Evolutionary conservation across 768 basidiomycete species (phyloP), one percentile per base, ranked within the genome.

Genomic region (Stropharia rugosoannulata): DNA sequence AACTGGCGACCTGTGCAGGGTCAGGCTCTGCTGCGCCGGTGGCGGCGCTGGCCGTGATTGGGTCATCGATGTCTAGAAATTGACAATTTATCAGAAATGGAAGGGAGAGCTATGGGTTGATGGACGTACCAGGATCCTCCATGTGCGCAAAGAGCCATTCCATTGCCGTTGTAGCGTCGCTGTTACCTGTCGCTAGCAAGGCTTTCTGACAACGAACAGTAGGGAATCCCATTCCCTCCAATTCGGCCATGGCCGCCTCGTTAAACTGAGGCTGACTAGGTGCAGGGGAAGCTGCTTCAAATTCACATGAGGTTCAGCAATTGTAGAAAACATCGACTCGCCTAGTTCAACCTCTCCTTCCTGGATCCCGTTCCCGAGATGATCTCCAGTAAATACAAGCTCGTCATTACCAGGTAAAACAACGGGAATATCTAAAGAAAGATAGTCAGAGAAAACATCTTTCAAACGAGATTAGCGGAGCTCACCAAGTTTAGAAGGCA

Each of bases 131-230:
- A 11, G 93, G 78, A 70, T 98, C 96, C 0, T 98, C 95, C 91
- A 95, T 92, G 68, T 98, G 96, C 42, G 70, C 78, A 65, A 98
- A 96, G 40, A 99, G 70, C 96, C 96, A 99, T 56, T 93, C 87
- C 94, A 96, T 96, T 0, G 97, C 97, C 0, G 76, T 80, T 58
- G 95, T 90, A 0, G 89, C 74, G 55, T 86, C 84, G 13, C 70
- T 73, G 61, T 87, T 86, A 0, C 93, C 93, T 0, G 95, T 98
- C 0, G 93, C 94, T 9, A 96, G 76, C 5, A 98, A 69, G 0
- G 95, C 97, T 62, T 93, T 95, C 63, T 96, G 89, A 68, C 91
- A 95, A 19, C 95, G 82, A 7, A 94, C 68, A 0, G 73, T 67
- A 0, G 95, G 90, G 79, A 99, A 98, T 0, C 96, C 96, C 94